Evolutionary conservation across 2,329 filamentous ascomycete genomes (phyloP).

Genomic region (Phoma herbarum): DNA sequence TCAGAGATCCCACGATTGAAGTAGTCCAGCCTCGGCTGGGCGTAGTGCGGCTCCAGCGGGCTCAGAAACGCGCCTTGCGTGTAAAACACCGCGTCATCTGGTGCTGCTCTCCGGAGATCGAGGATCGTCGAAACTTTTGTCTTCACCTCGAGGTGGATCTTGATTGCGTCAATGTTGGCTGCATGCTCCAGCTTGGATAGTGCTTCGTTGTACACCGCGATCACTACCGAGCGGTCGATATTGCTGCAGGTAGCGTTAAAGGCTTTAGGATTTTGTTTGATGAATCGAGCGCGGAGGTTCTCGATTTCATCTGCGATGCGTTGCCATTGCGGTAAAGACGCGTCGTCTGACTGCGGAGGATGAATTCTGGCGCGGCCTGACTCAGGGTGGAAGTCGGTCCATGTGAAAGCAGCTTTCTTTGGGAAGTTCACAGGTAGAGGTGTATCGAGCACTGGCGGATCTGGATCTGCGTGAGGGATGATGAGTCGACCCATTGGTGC

Average conservation of each 20-base stretch:
- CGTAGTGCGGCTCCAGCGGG: slow-evolving; percentile 30
- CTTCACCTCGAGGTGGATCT: slow-evolving; percentile 16
- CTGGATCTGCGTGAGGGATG: slow-evolving; percentile 7
- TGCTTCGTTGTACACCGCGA: slow-evolving; percentile 22
- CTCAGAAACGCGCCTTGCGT: slow-evolving; percentile 4
- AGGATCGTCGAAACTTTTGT: slow-evolving; percentile 24
- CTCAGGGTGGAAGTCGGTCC: background rate
- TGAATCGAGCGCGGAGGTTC: slow-evolving; percentile 10
- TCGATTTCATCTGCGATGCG: slow-evolving; percentile 1
- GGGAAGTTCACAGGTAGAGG: background rate
- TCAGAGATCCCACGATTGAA: slow-evolving; percentile 2
- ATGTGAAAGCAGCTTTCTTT: background rate
- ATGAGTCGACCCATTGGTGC: background rate
- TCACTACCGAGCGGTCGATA: slow-evolving; percentile 18
- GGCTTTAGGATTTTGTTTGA: background rate
- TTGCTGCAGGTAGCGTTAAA: slow-evolving; percentile 5
- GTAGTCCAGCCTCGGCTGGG: slow-evolving; percentile 24
- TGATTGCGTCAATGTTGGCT: background rate
- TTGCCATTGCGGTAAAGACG: slow-evolving; percentile 1
- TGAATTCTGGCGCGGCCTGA: too few species aligned
- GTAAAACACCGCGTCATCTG: slow-evolving; percentile 19
- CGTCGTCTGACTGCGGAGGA: background rate
- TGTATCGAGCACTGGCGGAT: background rate
- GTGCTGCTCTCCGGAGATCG: slow-evolving; percentile 7
- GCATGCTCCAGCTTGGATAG: slow-evolving; percentile 4